Conservation (phyloP, 2,329 filamentous ascomycete species). For the Diplodia corticola region DNA sequence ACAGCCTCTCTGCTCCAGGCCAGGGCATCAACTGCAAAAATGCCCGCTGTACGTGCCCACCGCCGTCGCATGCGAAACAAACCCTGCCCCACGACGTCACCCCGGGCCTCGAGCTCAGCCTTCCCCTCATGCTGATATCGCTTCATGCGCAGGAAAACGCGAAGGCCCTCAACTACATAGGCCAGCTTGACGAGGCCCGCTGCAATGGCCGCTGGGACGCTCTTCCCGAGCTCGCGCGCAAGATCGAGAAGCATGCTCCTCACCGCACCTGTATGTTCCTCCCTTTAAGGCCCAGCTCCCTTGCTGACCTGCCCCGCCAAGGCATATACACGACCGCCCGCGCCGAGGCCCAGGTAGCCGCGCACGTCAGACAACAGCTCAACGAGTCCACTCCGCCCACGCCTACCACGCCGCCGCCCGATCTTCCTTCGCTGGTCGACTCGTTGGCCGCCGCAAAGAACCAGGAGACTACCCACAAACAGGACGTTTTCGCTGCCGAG, state of each 20-base stretch:
- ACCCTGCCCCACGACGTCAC: conserved; percentile 23
- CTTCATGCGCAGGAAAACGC: conserved; percentile 53
- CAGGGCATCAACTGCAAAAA: conserved; percentile 8
- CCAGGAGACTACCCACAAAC: conserved; percentile 43
- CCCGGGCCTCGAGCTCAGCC: conserved; percentile 10
- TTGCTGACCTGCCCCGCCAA: conserved; percentile 26
- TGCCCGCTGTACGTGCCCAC: conserved; percentile 17
- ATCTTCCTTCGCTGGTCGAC: conserved; percentile 24
- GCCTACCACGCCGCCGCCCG: conserved; percentile 25
- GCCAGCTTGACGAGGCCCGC: conserved; percentile 79
- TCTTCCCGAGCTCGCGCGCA: conserved; percentile 85
- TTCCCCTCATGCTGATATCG: conserved; percentile 6
- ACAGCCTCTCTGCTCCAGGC: conserved; percentile 5
- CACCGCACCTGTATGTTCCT: conserved; percentile 72
- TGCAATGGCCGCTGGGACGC: conserved; percentile 86
- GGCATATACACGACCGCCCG: conserved; percentile 50
- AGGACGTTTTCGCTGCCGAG: conserved; percentile 72
- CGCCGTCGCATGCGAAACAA: neutral
- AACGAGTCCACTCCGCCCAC: conserved; percentile 44
- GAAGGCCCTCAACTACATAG: conserved; percentile 82
- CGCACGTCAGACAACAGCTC: conserved; percentile 44
- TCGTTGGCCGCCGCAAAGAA: conserved; percentile 26
- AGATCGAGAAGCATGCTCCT: conserved; percentile 91
- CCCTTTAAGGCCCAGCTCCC: conserved; percentile 19
- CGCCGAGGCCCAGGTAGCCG: conserved; percentile 49